phyloP scores from a whole-genome alignment of 2,329 filamentous ascomycete genomes.

The Paramyrothecium sp. region DNA sequence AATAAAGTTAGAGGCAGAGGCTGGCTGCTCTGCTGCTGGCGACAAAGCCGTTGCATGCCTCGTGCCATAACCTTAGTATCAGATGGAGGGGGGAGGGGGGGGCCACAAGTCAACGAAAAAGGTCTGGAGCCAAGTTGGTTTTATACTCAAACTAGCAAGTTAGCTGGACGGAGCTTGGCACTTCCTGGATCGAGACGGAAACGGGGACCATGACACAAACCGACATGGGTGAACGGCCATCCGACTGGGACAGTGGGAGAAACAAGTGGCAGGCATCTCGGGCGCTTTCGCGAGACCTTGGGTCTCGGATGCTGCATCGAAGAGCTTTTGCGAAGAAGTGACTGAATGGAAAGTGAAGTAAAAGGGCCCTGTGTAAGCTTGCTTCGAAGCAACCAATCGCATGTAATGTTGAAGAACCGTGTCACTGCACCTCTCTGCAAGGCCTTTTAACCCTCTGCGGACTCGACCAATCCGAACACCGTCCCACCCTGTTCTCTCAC shows the following conservation, averaged over 20 bases:
- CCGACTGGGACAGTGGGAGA: background rate
- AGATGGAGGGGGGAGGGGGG: conserved; percentile 20
- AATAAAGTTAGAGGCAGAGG: conserved; percentile 4
- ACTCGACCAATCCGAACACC: background rate
- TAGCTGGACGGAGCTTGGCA: background rate
- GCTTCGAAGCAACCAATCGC: background rate
- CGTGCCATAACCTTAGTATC: conserved; percentile 41
- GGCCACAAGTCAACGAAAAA: conserved; percentile 25
- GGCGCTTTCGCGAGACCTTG: background rate
- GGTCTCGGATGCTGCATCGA: background rate
- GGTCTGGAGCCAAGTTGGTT: conserved; percentile 31
- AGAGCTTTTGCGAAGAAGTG: background rate
- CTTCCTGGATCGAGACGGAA: background rate
- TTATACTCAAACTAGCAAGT: conserved; percentile 30
- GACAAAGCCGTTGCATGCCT: conserved; percentile 38
- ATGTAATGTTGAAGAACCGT: background rate
- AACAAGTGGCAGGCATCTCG: background rate
- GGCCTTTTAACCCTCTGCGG: background rate
- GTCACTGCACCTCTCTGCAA: background rate
- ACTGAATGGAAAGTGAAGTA: background rate
- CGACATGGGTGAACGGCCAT: background rate
- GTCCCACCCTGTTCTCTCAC: background rate
- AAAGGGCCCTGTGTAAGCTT: background rate
- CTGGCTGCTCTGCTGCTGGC: conserved; percentile 32
- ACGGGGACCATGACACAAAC: background rate